phyloP scores from a whole-genome alignment of 1,284 basidiomycete genomes.

The Mycosarcoma maydis region DNA sequence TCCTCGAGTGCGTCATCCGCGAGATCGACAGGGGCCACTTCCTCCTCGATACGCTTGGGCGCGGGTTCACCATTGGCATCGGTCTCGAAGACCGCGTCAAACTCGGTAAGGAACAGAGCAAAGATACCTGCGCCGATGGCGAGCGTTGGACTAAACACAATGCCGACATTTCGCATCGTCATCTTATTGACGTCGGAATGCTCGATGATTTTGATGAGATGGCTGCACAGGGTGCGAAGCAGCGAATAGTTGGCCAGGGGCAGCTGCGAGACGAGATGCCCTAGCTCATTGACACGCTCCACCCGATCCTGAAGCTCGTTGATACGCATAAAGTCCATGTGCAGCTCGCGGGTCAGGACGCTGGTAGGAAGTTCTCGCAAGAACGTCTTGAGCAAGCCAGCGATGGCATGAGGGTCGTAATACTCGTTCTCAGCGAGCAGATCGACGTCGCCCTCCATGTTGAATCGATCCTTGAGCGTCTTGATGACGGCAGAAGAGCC shows the following conservation, averaged over 20 bases:
- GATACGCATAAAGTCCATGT: constrained; percentile 61
- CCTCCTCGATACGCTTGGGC: constrained; percentile 46
- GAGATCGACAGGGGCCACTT: constrained; percentile 6
- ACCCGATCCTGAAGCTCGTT: constrained; percentile 83
- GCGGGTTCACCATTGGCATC: constrained; percentile 56
- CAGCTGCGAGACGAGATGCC: constrained; percentile 82
- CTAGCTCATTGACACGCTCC: constrained; percentile 86
- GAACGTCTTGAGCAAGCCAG: constrained; percentile 63
- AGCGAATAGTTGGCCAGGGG: constrained; percentile 93
- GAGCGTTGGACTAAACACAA: constrained; percentile 74
- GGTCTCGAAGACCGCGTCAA: constrained; percentile 59
- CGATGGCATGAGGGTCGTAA: constrained; percentile 62
- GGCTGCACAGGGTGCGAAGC: constrained; percentile 90
- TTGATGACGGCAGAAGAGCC: constrained; percentile 81
- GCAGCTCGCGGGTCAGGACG: constrained; percentile 59
- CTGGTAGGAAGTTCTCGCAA: constrained; percentile 61
- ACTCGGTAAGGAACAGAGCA: constrained; percentile 60
- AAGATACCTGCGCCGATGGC: constrained; percentile 62
- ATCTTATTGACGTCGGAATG: constrained; percentile 93
- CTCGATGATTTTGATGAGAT: constrained; percentile 92
- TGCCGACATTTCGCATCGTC: constrained; percentile 98
- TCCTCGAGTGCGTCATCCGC: constrained; percentile 4
- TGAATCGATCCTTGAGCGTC: constrained; percentile 89
- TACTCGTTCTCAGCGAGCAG: constrained; percentile 53
- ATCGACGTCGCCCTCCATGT: constrained; percentile 71